Evolutionary conservation across 257 asterid species (phyloP), one percentile per base, ranked within the genome.

Genomic region (Apocynum venetum): DNA sequence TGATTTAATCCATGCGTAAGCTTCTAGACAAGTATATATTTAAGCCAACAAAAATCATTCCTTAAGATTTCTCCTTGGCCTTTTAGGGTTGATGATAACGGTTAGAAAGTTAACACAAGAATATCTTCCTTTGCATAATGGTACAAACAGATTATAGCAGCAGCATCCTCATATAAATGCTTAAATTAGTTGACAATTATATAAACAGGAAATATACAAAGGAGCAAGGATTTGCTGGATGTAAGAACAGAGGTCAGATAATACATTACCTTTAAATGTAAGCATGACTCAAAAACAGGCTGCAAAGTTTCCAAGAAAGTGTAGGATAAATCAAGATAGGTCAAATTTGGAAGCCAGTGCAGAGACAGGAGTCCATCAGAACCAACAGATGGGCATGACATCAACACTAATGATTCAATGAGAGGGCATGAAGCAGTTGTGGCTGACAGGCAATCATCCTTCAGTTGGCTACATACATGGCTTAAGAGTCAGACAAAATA

Each of bases 301-400:
- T 88, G 97, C 92, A 95, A 82, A 82, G 84, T 85, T 35, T 86
- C 91, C 90, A 95, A 83, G 85, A 93, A 95, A 65, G 99, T 95
- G 86, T 95, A 95, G 25, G 99, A 95, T 38, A 95, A 84, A 82
- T 95, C 99, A 6, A 95, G 97, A 84, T 81, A 91, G 80, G 93
- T 90, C 89, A 95, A 81, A 80, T 89, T 86, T 78, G 84, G 88
- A 79, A 95, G 97, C 80, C 88, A 75, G 70, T 75, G 86, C 80
- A 95, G 82, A 65, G 97, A 91, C 59, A 83, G 80, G 60, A 91
- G 97, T 61, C 99, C 99, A 82, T 84, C 92, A 25, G 93, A 82
- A 76, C 99, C 96, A 80, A 93, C 89, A 57, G 94, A 90, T 63
- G 94, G 97, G 73, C 99, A 95, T 41, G 99, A 95, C 99, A 93